Evolutionary conservation across 1,284 basidiomycete species (phyloP).

Genomic region (Phenoliferia sp.): DNA sequence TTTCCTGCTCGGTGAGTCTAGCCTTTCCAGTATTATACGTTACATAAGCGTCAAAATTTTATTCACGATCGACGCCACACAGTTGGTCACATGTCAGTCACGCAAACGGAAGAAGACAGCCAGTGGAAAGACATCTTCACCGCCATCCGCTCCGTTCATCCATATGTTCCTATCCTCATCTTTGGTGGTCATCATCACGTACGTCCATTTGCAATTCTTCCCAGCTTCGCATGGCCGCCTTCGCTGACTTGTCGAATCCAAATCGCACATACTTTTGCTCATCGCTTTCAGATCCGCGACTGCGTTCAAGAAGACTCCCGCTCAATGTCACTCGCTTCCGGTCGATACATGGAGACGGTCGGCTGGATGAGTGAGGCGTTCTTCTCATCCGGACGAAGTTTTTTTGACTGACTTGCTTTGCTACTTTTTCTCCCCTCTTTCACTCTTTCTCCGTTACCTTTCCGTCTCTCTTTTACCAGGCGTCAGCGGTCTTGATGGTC

Average conservation of each 20-base stretch:
- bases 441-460: not conserved
- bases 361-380: conserved; percentile 34
- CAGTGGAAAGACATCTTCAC: conserved; percentile 35
- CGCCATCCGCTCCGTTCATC: conserved; percentile 32
- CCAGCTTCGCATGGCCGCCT: not conserved
- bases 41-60: not conserved
- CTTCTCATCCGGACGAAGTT: not conserved
- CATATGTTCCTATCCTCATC: conserved; percentile 33
- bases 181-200: conserved; percentile 34
- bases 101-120: conserved; percentile 26
- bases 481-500: conserved; percentile 24
- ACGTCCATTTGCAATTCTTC: not conserved
- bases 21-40: not conserved
- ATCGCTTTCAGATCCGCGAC: conserved; percentile 37
- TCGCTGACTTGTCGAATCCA: conserved; percentile 13
- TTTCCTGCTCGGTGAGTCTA: conserved; percentile 33
- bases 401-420: not conserved
- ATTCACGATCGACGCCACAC: conserved; percentile 7
- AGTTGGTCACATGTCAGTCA: conserved; percentile 33
- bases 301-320: conserved; percentile 36
- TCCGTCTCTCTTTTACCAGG: conserved; percentile 11
- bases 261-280: no score
- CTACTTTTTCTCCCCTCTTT: no score
- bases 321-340: conserved; percentile 37
- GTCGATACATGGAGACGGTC: conserved; percentile 41